phyloP scores from a whole-genome alignment of 306 rosid genomes.

The Sesbania bispinosa region DNA sequence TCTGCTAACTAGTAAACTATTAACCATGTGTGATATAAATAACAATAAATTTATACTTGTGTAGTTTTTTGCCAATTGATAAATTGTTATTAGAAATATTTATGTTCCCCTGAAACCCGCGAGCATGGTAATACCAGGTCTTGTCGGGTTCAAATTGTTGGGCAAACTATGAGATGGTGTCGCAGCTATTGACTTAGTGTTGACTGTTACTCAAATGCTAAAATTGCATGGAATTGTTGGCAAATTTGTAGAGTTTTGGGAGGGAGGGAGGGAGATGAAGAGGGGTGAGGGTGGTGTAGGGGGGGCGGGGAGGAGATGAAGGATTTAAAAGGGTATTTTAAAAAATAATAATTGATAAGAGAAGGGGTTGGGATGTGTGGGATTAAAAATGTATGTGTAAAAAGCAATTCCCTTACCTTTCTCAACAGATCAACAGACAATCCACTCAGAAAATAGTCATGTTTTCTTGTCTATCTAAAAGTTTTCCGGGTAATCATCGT shows the following conservation, averaged over 20 bases:
- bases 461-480: not conserved
- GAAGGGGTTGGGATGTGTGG: no score
- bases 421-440: not conserved
- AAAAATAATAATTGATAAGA: no score
- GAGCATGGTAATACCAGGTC: conserved; percentile 99
- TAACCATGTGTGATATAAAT: not conserved
- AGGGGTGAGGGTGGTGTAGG: no score
- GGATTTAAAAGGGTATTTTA: no score
- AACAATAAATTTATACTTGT: not conserved
- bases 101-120: conserved; percentile 57
- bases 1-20: not conserved
- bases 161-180: conserved; percentile 87
- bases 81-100: not conserved
- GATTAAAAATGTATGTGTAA: no score
- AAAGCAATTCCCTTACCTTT: no score
- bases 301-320: no score
- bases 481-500: not conserved
- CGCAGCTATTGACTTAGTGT: conserved; percentile 94
- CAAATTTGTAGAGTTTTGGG: conserved; percentile 92
- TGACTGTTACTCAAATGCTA: conserved; percentile 93
- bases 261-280: no score
- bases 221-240: conserved; percentile 98
- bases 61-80: not conserved
- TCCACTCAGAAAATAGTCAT: not conserved
- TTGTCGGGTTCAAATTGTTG: conserved; percentile 81